phyloP scores from a whole-genome alignment of 768 basidiomycete genomes.

The Cubamyces lactineus region DNA sequence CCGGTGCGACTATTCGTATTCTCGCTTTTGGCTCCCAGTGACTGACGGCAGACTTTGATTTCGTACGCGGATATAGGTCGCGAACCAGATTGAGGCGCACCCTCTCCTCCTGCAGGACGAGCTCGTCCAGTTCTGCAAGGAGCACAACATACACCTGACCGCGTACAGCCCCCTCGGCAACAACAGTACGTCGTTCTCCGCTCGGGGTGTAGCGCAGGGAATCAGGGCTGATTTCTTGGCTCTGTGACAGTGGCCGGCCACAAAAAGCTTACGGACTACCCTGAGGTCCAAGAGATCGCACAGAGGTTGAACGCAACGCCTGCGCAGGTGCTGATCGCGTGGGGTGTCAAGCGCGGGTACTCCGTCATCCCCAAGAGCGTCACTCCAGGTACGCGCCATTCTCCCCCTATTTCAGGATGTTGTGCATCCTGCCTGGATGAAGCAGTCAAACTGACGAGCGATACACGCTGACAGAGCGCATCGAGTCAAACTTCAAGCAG shows the following conservation, averaged over 20 bases:
- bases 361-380: conserved; percentile 88
- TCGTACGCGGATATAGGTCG: conserved; percentile 41
- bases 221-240: neutral
- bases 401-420: neutral
- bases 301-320: conserved; percentile 63
- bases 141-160: conserved; percentile 72
- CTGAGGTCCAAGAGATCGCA: conserved; percentile 64
- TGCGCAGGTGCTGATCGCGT: conserved; percentile 84
- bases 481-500: conserved; percentile 79
- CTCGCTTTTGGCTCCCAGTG: no score
- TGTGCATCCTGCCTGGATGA: neutral
- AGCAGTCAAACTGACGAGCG: neutral
- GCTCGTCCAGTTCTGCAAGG: conserved; percentile 68
- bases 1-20: conserved; percentile 63
- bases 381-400: conserved; percentile 46
- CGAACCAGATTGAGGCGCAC: conserved; percentile 86
- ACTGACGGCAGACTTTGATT: no score
- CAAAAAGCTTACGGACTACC: conserved; percentile 70
- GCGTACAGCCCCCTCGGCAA: conserved; percentile 78
- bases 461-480: conserved; percentile 46
- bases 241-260: conserved; percentile 49
- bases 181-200: conserved; percentile 54
- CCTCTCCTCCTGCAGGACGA: conserved; percentile 78
- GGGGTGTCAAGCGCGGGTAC: conserved; percentile 75
- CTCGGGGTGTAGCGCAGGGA: neutral